Conservation (phyloP, 305 asterid genomes). For the Fraxinus angustifolia region DNA sequence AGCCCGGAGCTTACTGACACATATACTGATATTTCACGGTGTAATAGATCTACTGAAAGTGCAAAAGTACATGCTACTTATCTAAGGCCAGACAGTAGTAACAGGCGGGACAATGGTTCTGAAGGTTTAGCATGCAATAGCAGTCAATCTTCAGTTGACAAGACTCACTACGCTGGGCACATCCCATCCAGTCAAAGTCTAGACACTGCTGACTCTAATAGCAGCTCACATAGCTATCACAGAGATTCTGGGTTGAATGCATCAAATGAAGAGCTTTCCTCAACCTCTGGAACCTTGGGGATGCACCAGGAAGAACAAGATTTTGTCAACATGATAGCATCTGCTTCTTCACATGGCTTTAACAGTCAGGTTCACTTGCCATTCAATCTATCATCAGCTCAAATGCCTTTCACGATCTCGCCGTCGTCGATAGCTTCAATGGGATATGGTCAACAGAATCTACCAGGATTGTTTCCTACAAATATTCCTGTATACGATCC, state of each 20-base stretch:
- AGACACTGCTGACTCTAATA: slow-evolving; percentile 49
- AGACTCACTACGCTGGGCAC: slow-evolving; percentile 41
- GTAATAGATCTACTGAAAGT: slow-evolving; percentile 42
- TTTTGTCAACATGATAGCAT: slow-evolving; percentile 80
- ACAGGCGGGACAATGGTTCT: slow-evolving; percentile 47
- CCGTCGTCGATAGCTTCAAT: slow-evolving; percentile 74
- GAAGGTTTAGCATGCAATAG: slow-evolving; percentile 49
- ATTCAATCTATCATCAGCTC: slow-evolving; percentile 56
- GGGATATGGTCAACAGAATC: slow-evolving; percentile 66
- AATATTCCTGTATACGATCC: slow-evolving; percentile 65
- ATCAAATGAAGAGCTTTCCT: slow-evolving; percentile 52
- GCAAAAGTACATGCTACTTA: slow-evolving; percentile 38
- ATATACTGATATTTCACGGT: slow-evolving; percentile 43
- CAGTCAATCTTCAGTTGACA: slow-evolving; percentile 47
- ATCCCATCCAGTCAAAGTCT: slow-evolving; percentile 45
- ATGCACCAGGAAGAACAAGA: slow-evolving; percentile 85
- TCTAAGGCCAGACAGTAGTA: slow-evolving; percentile 38
- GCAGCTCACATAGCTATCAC: slow-evolving; percentile 46
- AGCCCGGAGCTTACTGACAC: slow-evolving; percentile 92
- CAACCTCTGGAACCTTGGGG: slow-evolving; percentile 51
- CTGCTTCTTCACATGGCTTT: slow-evolving; percentile 76
- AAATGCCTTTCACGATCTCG: slow-evolving; percentile 66
- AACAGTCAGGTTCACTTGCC: slow-evolving; percentile 69
- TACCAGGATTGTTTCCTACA: slow-evolving; percentile 64
- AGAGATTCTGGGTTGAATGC: slow-evolving; percentile 48